Evolutionary conservation across 2,329 filamentous ascomycete genomes (phyloP), one percentile per base, ranked within the genome.

Genomic region (Lithohypha guttulata): DNA sequence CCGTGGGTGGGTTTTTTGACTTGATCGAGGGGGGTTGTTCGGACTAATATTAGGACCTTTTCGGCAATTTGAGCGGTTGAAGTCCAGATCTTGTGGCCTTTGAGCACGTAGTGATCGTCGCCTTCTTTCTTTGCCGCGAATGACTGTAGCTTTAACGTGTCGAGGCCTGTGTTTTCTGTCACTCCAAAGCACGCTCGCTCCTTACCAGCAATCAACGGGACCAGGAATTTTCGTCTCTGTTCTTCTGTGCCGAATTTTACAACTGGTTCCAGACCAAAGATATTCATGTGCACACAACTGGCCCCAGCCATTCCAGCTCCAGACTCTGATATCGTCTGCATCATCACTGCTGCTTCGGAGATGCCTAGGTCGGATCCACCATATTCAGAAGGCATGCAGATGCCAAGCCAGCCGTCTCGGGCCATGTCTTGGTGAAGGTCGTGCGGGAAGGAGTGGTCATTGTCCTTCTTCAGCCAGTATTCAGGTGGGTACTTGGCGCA

Each of bases 241-340:
- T 64, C 61, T 11, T 60, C 56, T 0, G 52, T 63, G 2, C 59
- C 63, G 30, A 62, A 66, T 43, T 66, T 67, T 9, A 60, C 58
- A 1, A 68, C 63, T 0, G 64, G 64, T 32, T 63, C 62, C 2
- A 66, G 47, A 1, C 63, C 64, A 42, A 67, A 68, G 20, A 68
- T 66, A 38, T 68, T 68, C 62, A 66, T 66, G 37, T 68, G 64
- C 9, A 68, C 59, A 1, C 60, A 59, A 6, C 57, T 61, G 1
- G 60, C 59, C 4, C 55, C 65, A 1, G 60, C 59, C 53, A 63
- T 61, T 2, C 63, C 64, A 4, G 58, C 64, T 0, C 64, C 64
- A 1, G 55, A 59, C 48, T 67, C 64, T 2, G 64, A 57, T 13
- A 68, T 61, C 3, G 64, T 68, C 42, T 66, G 63, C 61, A 68